Percentiles rank a stretch among this genome's conserved stretches.
These are phyloP conservation scores for Phaeosphaeria sp. DNA, from an alignment of 2,329 filamentous ascomycete genomes.

Conservation along the genomic window DNA sequence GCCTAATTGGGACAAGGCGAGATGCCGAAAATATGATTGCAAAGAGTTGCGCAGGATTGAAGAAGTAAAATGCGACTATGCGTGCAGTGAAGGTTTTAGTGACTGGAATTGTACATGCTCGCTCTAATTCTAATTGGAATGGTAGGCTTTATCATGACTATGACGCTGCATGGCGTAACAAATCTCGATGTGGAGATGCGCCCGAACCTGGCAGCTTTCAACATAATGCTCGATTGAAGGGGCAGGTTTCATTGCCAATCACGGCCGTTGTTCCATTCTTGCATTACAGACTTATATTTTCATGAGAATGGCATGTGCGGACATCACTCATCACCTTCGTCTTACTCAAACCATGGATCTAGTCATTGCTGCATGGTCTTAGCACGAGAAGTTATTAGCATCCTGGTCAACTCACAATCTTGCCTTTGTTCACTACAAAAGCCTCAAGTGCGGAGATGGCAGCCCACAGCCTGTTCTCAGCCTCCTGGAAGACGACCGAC, in stretches of 20 bases:
- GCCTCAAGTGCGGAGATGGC: slow-evolving; percentile 83
- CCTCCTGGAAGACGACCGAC: slow-evolving; percentile 91
- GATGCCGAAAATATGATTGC: neutral
- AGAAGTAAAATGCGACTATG: neutral
- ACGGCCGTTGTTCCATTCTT: neutral
- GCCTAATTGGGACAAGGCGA: neutral
- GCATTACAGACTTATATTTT: neutral
- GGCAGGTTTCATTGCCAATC: neutral
- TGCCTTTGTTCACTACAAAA: slow-evolving; percentile 94
- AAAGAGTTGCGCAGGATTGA: neutral
- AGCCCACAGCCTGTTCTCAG: slow-evolving; percentile 92
- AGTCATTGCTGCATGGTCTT: slow-evolving; percentile 23
- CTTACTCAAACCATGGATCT: slow-evolving; percentile 34
- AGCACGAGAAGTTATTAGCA: neutral
- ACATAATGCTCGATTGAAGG: neutral
- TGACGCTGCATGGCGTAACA: neutral
- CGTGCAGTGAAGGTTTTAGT: neutral
- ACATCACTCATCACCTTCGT: neutral
- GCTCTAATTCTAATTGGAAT: neutral
- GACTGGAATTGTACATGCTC: neutral
- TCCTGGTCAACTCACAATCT: slow-evolving; percentile 57
- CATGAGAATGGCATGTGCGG: neutral
- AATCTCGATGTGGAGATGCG: neutral
- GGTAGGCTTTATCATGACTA: neutral
- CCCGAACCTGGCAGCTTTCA: neutral